Evolutionary conservation across 169 alveolate genomes (phyloP).

Genomic region (Plasmodium ovale): DNA sequence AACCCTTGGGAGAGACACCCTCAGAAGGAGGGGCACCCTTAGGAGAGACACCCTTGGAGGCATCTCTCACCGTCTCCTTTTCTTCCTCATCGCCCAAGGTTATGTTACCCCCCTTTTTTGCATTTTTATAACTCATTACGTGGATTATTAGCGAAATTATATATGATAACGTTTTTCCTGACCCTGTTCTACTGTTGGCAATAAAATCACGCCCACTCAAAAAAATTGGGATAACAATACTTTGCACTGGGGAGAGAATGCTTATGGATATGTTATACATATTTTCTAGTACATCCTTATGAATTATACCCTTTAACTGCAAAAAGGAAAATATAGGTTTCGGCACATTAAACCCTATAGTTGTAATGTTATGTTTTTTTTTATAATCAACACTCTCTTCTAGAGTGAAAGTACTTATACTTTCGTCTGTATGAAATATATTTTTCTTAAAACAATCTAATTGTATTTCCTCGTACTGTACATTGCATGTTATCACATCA

Average conservation of each 20-base stretch:
- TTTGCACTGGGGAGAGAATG: slow-evolving; percentile 46
- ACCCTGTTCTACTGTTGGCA: slow-evolving; percentile 96
- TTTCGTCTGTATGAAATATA: slow-evolving; percentile 51
- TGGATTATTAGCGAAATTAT: slow-evolving; percentile 93
- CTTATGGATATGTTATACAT: slow-evolving; percentile 48
- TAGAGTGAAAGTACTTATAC: slow-evolving; percentile 32
- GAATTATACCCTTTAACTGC: slow-evolving; percentile 60
- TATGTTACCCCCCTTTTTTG: slow-evolving; percentile 55
- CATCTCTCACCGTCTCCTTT: background rate
- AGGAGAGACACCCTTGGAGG: background rate
- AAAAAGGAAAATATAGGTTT: slow-evolving; percentile 65
- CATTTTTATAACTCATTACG: slow-evolving; percentile 86
- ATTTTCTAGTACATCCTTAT: slow-evolving; percentile 37
- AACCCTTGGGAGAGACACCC: too few species aligned
- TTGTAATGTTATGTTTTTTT: slow-evolving; percentile 58
- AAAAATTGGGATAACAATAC: slow-evolving; percentile 82
- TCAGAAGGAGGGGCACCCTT: background rate
- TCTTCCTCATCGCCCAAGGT: slow-evolving; percentile 20
- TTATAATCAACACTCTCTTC: slow-evolving; percentile 75
- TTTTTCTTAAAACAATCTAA: slow-evolving; percentile 26
- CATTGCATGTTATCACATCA: slow-evolving; percentile 10
- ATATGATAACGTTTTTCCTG: slow-evolving; percentile 96
- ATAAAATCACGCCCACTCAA: slow-evolving; percentile 94
- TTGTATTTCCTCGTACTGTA: slow-evolving; percentile 42
- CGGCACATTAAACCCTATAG: slow-evolving; percentile 69